Evolutionary conservation across 495 filamentous ascomycete species (phyloP).

Genomic region (Hypoxylon intermedium): DNA sequence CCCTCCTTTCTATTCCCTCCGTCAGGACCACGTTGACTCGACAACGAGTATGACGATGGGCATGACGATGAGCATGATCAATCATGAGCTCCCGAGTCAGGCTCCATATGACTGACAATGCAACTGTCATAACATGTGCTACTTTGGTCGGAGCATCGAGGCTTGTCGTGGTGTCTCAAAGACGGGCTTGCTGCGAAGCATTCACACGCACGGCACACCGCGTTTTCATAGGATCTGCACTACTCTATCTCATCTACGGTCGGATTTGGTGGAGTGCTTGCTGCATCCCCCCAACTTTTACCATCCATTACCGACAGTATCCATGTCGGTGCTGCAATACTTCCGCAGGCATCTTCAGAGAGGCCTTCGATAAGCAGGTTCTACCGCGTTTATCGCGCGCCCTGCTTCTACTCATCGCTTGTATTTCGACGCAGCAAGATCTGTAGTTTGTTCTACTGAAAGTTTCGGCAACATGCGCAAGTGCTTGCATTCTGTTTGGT

Average conservation of each 20-base stretch:
- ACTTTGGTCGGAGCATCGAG: background rate
- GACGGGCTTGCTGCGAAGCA: conserved; percentile 14
- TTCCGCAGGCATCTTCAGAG: conserved; percentile 1
- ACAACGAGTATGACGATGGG: too few relatives aligned
- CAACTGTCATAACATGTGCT: conserved; percentile 1
- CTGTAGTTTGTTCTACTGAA: conserved; percentile 6
- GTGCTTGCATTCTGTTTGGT: background rate
- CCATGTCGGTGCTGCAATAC: background rate
- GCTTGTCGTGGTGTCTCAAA: conserved; percentile 12
- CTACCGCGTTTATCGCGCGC: conserved; percentile 23
- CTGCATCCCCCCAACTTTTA: conserved; percentile 14
- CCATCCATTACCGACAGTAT: conserved; percentile 8
- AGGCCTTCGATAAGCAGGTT: conserved; percentile 5
- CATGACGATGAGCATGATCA: conserved; percentile 7
- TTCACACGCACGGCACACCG: conserved; percentile 32
- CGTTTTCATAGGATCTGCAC: conserved; percentile 37
- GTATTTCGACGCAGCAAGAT: conserved; percentile 13
- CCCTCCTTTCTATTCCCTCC: background rate
- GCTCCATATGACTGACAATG: background rate
- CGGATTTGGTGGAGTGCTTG: conserved; percentile 20
- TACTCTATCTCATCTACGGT: conserved; percentile 17
- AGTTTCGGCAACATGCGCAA: conserved; percentile 5
- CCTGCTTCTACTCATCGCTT: conserved; percentile 3
- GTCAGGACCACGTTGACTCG: background rate
- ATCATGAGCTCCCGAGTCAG: background rate